Evolutionary conservation across 139 green algal genomes (phyloP), one percentile per base, ranked within the genome.

Genomic region (Chlorella ohadii): DNA sequence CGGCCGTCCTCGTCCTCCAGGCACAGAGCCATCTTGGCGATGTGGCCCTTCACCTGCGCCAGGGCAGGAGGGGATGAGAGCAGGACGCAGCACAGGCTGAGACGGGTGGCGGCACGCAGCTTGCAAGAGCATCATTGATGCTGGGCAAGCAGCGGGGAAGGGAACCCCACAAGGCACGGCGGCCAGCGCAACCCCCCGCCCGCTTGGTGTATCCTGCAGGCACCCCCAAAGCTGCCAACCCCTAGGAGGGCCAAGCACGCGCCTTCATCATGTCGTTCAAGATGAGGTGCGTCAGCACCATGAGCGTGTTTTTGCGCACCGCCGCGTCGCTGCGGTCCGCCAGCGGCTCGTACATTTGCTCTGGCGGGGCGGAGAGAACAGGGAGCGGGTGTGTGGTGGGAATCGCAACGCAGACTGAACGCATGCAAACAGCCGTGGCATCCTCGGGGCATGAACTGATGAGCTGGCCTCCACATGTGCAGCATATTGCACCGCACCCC

Each of bases 251-350:
- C 36, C 68, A 1, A 3, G 0, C 36, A 3, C 80, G 12, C 56
- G 97, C 94, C 90, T 98, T 99, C 88, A 98, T 94, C 95, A 98
- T 98, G 90, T 98, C 96, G 79, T 97, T 97, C 72, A 99, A 89
- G 82, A 99, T 96, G 19, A 99, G 92, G 92, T 99, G 97, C 16
- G 91, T 93, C 80, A 99, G 89, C 72, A 98, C 95, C 86, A 95
- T 93, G 74, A 99, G 83, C n/a, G 90, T 86, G 23, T 93, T 95
- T 76, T 92, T 94, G 31, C 93, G 82, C 72, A 98, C 92, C 84
- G 34, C 57, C n/a, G 78, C 44, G 51, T 78, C 68, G 44, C 34
- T 20, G 56, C 83, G 51, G 39, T 27, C 44, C 51, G 51, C 51
- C 1, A 99, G 93, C 0, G 90, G 88, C 2, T 66, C 59, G 85